Conservation (phyloP, 1,139 yeast genomes). For the Debaryomyces udenii region DNA sequence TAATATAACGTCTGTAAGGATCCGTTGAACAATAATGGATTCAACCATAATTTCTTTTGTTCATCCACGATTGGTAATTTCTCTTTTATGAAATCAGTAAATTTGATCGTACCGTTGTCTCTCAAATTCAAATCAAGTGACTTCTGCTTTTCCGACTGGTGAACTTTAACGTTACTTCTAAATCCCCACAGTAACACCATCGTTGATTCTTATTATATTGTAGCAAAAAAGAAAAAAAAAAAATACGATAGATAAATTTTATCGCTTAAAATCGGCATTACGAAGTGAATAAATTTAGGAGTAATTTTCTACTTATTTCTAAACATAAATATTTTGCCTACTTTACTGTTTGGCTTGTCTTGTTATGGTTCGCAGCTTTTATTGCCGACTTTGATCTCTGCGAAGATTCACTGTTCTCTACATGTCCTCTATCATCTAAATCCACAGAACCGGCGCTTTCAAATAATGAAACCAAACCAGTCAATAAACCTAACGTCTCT, state of each 20-base stretch:
- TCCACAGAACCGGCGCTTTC: constrained; percentile 78
- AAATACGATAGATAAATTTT: not conserved
- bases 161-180: constrained; percentile 37
- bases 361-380: constrained; percentile 30
- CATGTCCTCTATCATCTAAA: constrained; percentile 75
- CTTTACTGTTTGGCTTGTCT: not conserved
- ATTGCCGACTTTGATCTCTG: constrained; percentile 43
- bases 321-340: not conserved
- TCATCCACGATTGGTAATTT: constrained; percentile 32
- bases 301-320: constrained; percentile 1
- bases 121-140: constrained; percentile 24
- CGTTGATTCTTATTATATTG: not conserved
- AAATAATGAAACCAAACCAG: constrained; percentile 70
- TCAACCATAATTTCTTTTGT: constrained; percentile 50
- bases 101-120: constrained; percentile 19
- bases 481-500: constrained; percentile 78
- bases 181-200: constrained; percentile 37
- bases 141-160: constrained; percentile 23
- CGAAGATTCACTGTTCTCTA: constrained; percentile 50
- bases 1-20: constrained; percentile 74
- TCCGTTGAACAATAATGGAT: constrained; percentile 72
- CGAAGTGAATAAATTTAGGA: not conserved
- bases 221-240: not conserved
- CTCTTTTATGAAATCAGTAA: constrained; percentile 26
- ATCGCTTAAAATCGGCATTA: not conserved